Evolutionary conservation across 495 filamentous ascomycete genomes (phyloP).

Genomic region (Chaetomium tenue): DNA sequence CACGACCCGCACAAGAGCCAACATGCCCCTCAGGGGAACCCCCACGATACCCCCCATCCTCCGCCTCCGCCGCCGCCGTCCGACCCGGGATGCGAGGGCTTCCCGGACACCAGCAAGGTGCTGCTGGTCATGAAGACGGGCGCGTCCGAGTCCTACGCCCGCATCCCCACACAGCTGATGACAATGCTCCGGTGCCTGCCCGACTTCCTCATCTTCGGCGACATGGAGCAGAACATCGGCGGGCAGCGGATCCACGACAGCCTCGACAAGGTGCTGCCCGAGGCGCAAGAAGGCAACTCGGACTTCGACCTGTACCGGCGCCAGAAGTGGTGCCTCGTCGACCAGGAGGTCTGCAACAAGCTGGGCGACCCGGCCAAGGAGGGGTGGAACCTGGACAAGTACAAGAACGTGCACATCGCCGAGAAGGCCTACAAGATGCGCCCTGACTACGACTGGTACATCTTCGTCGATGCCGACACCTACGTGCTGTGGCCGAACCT

Average conservation of each 20-base stretch:
- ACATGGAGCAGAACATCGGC: conserved; percentile 52
- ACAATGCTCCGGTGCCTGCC: conserved; percentile 51
- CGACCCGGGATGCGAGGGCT: conserved; percentile 35
- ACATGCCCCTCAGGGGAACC: conserved; percentile 18
- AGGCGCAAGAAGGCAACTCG: conserved; percentile 36
- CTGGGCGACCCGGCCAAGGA: conserved; percentile 32
- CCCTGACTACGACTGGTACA: conserved; percentile 60
- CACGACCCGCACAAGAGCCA: conserved; percentile 27
- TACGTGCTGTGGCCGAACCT: conserved; percentile 64
- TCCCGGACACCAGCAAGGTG: conserved; percentile 42
- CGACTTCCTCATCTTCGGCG: conserved; percentile 59
- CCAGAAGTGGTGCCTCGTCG: conserved; percentile 44
- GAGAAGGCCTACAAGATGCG: conserved; percentile 45
- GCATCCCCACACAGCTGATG: conserved; percentile 55
- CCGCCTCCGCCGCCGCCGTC: conserved; percentile 4
- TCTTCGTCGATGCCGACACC: conserved; percentile 70
- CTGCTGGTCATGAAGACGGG: conserved; percentile 58
- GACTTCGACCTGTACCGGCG: conserved; percentile 58
- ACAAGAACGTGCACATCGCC: conserved; percentile 48
- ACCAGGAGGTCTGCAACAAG: conserved; percentile 45
- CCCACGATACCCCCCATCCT: conserved; percentile 2
- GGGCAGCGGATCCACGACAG: conserved; percentile 53
- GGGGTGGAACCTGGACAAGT: conserved; percentile 53
- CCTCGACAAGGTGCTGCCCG: conserved; percentile 45
- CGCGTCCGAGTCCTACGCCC: conserved; percentile 52